Evolutionary conservation across 495 filamentous ascomycete species (phyloP).

Genomic region (Aspergillus bertholletiae): DNA sequence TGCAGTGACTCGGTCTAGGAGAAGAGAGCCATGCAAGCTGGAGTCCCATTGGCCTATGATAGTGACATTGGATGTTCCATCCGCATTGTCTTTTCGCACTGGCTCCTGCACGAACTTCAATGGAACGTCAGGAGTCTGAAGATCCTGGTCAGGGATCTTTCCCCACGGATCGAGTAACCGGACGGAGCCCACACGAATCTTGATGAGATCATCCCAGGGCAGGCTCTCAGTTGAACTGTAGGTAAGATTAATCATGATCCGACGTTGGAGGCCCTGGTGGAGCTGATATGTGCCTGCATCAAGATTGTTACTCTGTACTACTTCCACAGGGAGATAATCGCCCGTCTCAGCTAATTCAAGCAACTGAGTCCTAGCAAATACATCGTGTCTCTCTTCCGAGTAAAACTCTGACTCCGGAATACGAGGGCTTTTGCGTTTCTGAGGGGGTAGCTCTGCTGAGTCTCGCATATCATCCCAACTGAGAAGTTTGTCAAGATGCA

Average conservation of each 20-base stretch:
- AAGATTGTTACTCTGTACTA: conserved; percentile 74
- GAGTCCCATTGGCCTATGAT: conserved; percentile 95
- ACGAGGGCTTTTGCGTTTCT: conserved; percentile 64
- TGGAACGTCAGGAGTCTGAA: conserved; percentile 66
- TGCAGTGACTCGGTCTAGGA: conserved; percentile 84
- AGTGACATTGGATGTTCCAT: conserved; percentile 86
- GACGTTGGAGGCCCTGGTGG: conserved; percentile 90
- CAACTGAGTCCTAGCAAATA: conserved; percentile 82
- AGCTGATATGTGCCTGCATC: conserved; percentile 89
- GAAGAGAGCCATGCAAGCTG: conserved; percentile 80
- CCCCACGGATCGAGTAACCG: conserved; percentile 79
- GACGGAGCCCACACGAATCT: conserved; percentile 73
- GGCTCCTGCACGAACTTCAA: conserved; percentile 75
- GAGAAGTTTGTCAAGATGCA: conserved; percentile 95
- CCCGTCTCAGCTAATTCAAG: conserved; percentile 88
- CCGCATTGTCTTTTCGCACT: conserved; percentile 72
- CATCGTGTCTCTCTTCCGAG: conserved; percentile 87
- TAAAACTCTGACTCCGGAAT: conserved; percentile 90
- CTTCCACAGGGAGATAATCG: conserved; percentile 88
- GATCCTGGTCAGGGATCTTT: conserved; percentile 74
- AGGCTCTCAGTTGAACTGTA: conserved; percentile 86
- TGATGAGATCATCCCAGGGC: conserved; percentile 77
- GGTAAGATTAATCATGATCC: conserved; percentile 78
- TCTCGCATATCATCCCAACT: conserved; percentile 99
- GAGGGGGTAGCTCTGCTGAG: conserved; percentile 41